These are phyloP conservation scores for Cyberlindnera bimundalis DNA, from an alignment of 805 yeast species.

Conservation along the genomic window DNA sequence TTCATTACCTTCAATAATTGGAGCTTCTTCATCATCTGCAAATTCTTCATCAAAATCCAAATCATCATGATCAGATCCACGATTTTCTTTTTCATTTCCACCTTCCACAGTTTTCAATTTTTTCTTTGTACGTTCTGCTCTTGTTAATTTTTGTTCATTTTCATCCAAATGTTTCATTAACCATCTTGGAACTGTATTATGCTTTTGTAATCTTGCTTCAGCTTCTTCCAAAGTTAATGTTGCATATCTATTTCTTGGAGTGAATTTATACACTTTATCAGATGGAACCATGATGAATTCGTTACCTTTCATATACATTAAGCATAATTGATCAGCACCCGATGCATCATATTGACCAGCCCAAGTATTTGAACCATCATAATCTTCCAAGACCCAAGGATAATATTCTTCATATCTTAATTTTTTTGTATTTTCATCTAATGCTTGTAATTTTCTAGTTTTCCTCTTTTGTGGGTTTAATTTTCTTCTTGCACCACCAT, in stretches of 20 bases:
- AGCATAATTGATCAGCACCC: conserved; percentile 76
- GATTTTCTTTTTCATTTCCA: conserved; percentile 35
- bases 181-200: conserved; percentile 83
- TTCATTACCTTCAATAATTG: conserved; percentile 92
- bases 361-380: conserved; percentile 90
- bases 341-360: conserved; percentile 95
- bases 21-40: conserved; percentile 98
- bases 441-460: conserved; percentile 76
- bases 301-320: conserved; percentile 73
- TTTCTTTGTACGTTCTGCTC: conserved; percentile 45
- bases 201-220: conserved; percentile 87
- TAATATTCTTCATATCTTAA: conserved; percentile 92
- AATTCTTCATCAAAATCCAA: conserved; percentile 95
- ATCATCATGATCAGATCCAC: conserved; percentile 84
- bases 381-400: conserved; percentile 98
- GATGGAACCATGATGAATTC: conserved; percentile 88
- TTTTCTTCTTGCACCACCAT: conserved; percentile 78
- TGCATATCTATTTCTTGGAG: conserved; percentile 90
- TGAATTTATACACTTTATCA: conserved; percentile 89
- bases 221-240: conserved; percentile 95
- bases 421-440: conserved; percentile 79
- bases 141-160: conserved; percentile 48
- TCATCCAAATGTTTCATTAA: conserved; percentile 85
- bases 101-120: conserved; percentile 48
- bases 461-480: conserved; percentile 64